phyloP scores from a whole-genome alignment of 306 rosid species.

The Hippophae rhamnoides region DNA sequence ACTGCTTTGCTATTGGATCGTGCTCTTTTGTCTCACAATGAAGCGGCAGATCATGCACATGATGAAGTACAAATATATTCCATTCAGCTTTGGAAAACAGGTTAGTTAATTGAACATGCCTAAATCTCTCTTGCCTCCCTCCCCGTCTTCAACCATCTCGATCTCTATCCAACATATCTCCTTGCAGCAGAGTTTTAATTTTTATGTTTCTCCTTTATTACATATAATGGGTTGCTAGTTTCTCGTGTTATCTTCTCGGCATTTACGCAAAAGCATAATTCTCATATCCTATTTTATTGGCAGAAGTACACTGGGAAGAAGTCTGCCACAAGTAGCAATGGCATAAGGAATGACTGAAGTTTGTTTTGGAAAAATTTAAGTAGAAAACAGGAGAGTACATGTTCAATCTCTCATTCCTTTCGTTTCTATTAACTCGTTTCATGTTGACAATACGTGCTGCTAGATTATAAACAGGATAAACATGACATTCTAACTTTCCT shows the following conservation, averaged over 20 bases:
- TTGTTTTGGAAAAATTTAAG: slow-evolving; percentile 1
- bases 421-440: slow-evolving; percentile 16
- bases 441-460: neutral
- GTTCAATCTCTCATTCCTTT: slow-evolving; percentile 12
- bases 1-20: slow-evolving; percentile 53
- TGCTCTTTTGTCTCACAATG: slow-evolving; percentile 58
- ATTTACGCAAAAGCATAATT: neutral
- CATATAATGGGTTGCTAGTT: neutral
- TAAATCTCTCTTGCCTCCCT: slow-evolving; percentile 2
- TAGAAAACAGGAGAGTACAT: slow-evolving; percentile 16
- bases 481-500: slow-evolving; percentile 8
- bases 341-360: slow-evolving; percentile 29
- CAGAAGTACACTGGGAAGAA: slow-evolving; percentile 47
- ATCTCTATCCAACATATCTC: neutral
- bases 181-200: neutral
- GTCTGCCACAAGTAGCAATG: slow-evolving; percentile 30
- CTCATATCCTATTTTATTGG: slow-evolving; percentile 15
- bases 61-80: slow-evolving; percentile 57
- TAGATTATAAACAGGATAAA: slow-evolving; percentile 9
- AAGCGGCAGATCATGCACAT: slow-evolving; percentile 69
- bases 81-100: slow-evolving; percentile 59
- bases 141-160: neutral
- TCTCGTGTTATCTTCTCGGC: neutral
- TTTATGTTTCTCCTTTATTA: neutral
- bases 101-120: slow-evolving; percentile 21